Base-by-base conservation (phyloP, 2,329 filamentous ascomycete genomes). In the Neonectria hederae region DNA sequence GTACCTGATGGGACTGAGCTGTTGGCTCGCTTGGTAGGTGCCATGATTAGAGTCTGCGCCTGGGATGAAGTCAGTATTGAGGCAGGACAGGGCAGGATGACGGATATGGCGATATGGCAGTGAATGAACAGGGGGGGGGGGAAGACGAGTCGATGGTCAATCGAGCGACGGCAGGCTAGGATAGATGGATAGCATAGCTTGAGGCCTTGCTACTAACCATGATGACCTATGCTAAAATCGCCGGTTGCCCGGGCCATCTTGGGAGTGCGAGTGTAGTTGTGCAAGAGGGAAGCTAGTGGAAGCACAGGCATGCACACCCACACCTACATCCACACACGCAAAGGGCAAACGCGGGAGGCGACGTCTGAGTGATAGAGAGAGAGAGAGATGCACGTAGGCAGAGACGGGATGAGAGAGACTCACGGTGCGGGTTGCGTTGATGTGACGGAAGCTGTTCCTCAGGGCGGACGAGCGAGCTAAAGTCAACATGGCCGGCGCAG, bases 1-100 rank as follows among this genome's bases (percentile, higher is more conserved):
- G 63, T 76, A 87, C 85, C 84, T 72, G 79, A 74, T 60, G 86
- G 84, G 58, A 87, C 78, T 66, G 87, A 87, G 81, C 86, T 89
- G 75, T 82, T 88, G 77, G 82, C 85, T 76, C 87, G 80, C 76
- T 79, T 83, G 71, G 80, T 77, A 68, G 83, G 78, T 49, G 86
- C 84, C 86, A 89, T 89, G 76, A 75, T 75, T 65, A 74, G 65
- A 59, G 66, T 69, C 69, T 76, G 69, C 21, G 62, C 59, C 68
- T 69, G 38, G 49, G 40, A 24, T 48, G 42, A 30, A 52, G 35
- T 59, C 40, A 68, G 68, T 70, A 22, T 51, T 56, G 63, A 52
- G 28, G 46, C 14, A 26, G 13, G 42, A 11, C 26, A 49, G 13
- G 42, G 14, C 26, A 49, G 26, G 38, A 51, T 45, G 40, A 22